Percentiles rank a stretch among this genome's conserved stretches.
phyloP scores from a whole-genome alignment of 176 grass and related monocot species.

The Musa acuminata region DNA sequence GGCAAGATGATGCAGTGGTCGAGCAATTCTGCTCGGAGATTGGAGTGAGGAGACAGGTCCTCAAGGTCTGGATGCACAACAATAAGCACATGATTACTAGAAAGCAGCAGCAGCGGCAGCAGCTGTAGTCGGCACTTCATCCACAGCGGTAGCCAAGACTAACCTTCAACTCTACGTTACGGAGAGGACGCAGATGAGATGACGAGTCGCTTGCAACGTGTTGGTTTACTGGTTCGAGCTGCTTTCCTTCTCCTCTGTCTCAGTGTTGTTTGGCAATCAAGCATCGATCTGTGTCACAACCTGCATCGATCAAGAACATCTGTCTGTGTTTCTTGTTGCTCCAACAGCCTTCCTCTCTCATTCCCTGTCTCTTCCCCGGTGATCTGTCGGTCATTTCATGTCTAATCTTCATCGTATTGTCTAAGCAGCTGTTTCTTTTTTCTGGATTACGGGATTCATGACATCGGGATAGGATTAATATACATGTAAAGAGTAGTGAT shows the following conservation, averaged over 20 bases:
- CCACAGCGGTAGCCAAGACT: not conserved
- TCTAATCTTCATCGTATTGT: not conserved
- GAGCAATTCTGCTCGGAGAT: conserved; percentile 18
- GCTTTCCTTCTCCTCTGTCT: too few relatives aligned
- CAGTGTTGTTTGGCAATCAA: too few relatives aligned
- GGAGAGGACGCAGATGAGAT: too few relatives aligned
- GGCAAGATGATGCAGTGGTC: conserved; percentile 9
- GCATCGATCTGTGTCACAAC: too few relatives aligned
- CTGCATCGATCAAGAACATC: too few relatives aligned
- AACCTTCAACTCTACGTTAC: too few relatives aligned
- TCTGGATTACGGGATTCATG: not conserved
- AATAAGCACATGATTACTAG: conserved; percentile 47
- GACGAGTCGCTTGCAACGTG: too few relatives aligned
- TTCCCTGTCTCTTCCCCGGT: not conserved
- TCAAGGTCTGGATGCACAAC: conserved; percentile 99
- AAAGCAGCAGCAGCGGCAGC: not conserved
- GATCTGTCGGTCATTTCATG: not conserved
- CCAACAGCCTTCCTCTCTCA: not conserved
- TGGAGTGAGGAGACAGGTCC: conserved; percentile 28
- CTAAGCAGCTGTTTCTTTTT: not conserved
- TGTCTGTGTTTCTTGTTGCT: not conserved
- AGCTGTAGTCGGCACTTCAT: not conserved
- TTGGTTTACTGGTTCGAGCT: too few relatives aligned
- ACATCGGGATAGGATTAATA: too few relatives aligned
- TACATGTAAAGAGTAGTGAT: too few relatives aligned